Conservation (phyloP, 345 rosid genomes). For the Microthlaspi erraticum region DNA sequence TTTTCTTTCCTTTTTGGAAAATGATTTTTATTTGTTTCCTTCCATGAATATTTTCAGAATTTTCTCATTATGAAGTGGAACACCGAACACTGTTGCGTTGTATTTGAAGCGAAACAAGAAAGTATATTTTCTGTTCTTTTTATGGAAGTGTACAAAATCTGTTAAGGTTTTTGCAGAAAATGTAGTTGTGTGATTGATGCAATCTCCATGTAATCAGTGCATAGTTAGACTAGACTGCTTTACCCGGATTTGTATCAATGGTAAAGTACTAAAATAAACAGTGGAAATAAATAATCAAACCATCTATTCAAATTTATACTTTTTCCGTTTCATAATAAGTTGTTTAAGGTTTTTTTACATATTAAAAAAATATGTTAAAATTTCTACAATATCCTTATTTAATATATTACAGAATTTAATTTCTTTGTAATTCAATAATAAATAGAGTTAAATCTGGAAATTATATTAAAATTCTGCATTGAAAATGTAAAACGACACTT, state of each 20-base stretch:
- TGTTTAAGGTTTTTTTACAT: too few relatives aligned
- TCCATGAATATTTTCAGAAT: neutral
- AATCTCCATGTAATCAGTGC: constrained; percentile 5
- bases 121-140: neutral
- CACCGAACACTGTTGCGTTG: neutral
- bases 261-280: neutral
- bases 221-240: neutral
- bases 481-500: too few relatives aligned
- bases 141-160: neutral
- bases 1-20: neutral
- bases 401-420: too few relatives aligned
- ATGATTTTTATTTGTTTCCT: constrained; percentile 1
- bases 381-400: too few relatives aligned
- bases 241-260: neutral
- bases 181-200: constrained; percentile 5
- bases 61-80: constrained; percentile 2
- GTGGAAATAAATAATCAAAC: neutral
- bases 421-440: too few relatives aligned
- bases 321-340: too few relatives aligned
- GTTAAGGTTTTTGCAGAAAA: neutral
- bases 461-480: too few relatives aligned
- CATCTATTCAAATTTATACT: neutral
- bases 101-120: neutral
- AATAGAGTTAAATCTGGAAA: too few relatives aligned
- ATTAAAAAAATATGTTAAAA: too few relatives aligned